These are phyloP conservation scores for Polychaeton citri DNA, from an alignment of 2,329 filamentous ascomycete genomes.

Conservation along the genomic window DNA sequence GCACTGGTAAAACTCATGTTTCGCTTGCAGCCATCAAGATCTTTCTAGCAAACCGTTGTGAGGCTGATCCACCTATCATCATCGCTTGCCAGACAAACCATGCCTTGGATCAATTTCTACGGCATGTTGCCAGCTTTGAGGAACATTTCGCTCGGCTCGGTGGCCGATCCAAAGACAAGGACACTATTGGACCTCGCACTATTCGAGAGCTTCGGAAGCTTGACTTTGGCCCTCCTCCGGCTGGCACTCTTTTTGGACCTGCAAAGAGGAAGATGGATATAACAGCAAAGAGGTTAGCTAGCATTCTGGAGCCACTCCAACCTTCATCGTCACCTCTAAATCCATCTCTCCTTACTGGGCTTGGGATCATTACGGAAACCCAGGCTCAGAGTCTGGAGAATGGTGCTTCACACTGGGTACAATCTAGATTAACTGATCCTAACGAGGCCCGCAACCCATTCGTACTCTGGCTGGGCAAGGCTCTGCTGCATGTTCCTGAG, in stretches of 20 bases:
- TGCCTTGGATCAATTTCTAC: constrained; percentile 69
- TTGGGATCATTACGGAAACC: constrained; percentile 45
- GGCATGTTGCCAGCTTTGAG: constrained; percentile 49
- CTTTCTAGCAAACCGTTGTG: constrained; percentile 45
- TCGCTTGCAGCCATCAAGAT: constrained; percentile 59
- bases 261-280: constrained; percentile 30
- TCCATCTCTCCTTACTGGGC: constrained; percentile 38
- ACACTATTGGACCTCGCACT: constrained; percentile 50
- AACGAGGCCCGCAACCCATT: constrained; percentile 24
- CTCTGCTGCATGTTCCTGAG: constrained; percentile 32
- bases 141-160: constrained; percentile 55
- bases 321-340: constrained; percentile 34
- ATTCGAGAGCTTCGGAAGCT: constrained; percentile 47
- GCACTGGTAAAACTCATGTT: constrained; percentile 69
- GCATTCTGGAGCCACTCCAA: constrained; percentile 32
- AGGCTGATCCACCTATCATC: constrained; percentile 54
- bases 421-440: constrained; percentile 9
- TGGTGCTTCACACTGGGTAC: constrained; percentile 30
- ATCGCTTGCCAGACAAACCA: constrained; percentile 84
- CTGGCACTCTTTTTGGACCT: constrained; percentile 26
- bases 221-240: constrained; percentile 19
- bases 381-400: constrained; percentile 50
- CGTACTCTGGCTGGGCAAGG: constrained; percentile 44
- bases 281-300: constrained; percentile 27
- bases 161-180: constrained; percentile 51